These are phyloP conservation scores for Tylopilus cervinicoccineus DNA, from an alignment of 768 basidiomycete species.

Conservation along the genomic window DNA sequence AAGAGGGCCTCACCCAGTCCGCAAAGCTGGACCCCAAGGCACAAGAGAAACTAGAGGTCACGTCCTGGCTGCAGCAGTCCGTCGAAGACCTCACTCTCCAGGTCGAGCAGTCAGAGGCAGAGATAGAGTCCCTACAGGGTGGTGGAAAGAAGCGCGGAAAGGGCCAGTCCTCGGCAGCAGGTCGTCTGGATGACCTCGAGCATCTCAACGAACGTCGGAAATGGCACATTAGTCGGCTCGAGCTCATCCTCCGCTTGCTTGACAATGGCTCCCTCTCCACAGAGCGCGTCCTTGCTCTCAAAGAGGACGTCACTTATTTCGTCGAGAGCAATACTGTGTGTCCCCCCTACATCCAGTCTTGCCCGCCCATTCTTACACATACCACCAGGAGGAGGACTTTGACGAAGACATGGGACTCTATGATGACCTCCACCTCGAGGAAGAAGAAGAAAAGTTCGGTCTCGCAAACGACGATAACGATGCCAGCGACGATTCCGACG, in stretches of 20 bases:
- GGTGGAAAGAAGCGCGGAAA: conserved; percentile 83
- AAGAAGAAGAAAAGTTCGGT: conserved; percentile 93
- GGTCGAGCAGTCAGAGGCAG: conserved; percentile 91
- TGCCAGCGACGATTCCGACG: conserved; percentile 67
- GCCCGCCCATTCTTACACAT: conserved; percentile 16
- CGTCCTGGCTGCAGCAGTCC: conserved; percentile 79
- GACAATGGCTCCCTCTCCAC: conserved; percentile 88
- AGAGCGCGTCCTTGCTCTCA: conserved; percentile 76
- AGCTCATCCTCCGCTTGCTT: conserved; percentile 87
- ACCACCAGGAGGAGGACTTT: conserved; percentile 85
- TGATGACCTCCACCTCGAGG: conserved; percentile 94
- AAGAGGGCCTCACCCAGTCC: conserved; percentile 93
- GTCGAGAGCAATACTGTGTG: conserved; percentile 93
- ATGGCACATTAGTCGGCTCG: conserved; percentile 92
- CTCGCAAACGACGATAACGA: conserved; percentile 69
- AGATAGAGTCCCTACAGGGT: conserved; percentile 82
- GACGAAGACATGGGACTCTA: conserved; percentile 98
- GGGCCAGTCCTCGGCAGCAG: conserved; percentile 56
- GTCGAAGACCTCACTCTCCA: conserved; percentile 93
- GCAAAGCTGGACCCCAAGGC: conserved; percentile 95
- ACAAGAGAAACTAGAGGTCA: conserved; percentile 91
- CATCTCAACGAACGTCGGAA: conserved; percentile 86
- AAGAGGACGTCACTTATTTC: conserved; percentile 95
- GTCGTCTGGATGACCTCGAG: conserved; percentile 82
- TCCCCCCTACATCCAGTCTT: conserved; percentile 18